Base-by-base conservation (phyloP, 768 basidiomycete genomes). In the Suillus decipiens region DNA sequence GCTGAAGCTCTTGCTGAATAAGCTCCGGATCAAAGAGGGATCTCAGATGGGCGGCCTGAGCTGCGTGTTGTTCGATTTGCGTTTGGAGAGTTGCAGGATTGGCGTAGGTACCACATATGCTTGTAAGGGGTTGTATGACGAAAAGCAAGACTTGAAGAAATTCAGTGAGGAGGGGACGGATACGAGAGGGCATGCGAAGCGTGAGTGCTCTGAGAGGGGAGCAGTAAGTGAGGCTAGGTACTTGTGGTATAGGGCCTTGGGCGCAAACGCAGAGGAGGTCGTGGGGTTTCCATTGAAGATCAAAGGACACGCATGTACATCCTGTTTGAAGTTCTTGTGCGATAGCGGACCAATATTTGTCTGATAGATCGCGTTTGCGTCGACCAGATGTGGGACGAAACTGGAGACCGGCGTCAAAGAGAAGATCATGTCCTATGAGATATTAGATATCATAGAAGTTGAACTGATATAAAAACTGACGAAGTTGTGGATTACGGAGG, bases 331-430 rank as follows among this genome's bases (percentile, higher is more conserved):
- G 80, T 78, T 98, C 95, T 58, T 84, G 85, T 39, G 84, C 79
- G 60, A 98, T 80, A 48, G 94, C 89, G 47, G 80, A 79, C 95
- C 95, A 98, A 72, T 96, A 98, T 63, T 84, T 86, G 66, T 95
- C 92, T 0, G 88, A 82, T 42, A 86, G 79, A 56, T 88, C 86
- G 56, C 85, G 73, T 73, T 94, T 94, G 62, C 88, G 85, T 45
- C 88, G 85, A 66, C 86, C 86, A n/a, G 84, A 82, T 1, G 88
- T 88, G 12, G 91, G 90, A 48, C 90, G 84, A 75, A 93, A 93
- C 73, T 93, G 92, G 15, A 94, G 79, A 17, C 88, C 88, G 19
- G 91, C 83, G 66, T 96, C 95, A 67, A 96, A 95, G 67, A 96
- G 84, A 64, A 96, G 82, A 76, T 96, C 94, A 69, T 96, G 94